A percentile compares a stretch with the other conserved stretches of the same genome.
phyloP scores from a whole-genome alignment of 257 asterid genomes.

The Capsicum pubescens region DNA sequence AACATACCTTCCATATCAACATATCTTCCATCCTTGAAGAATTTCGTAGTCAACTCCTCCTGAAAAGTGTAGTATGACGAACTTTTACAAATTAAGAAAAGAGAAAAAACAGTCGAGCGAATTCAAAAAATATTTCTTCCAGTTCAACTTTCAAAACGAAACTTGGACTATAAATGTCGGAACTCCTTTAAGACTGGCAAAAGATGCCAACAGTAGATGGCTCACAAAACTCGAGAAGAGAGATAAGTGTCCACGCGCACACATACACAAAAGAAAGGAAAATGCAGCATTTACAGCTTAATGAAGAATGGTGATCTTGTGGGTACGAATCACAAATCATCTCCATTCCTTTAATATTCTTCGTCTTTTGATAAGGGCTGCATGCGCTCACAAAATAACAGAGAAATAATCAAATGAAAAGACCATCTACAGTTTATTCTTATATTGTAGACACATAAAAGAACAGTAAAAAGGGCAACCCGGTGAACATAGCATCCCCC shows the following conservation, averaged over 20 bases:
- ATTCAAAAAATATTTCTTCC: neutral
- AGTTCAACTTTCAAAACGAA: neutral
- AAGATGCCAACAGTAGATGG: neutral
- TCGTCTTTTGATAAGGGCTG: neutral
- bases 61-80: constrained; percentile 40
- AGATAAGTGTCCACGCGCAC: neutral
- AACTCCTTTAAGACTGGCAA: neutral
- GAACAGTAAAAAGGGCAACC: neutral
- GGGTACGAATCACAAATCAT: neutral
- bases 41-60: constrained; percentile 68
- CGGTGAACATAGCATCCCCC: too few species aligned
- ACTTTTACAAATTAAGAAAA: neutral
- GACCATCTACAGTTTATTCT: neutral
- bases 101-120: neutral
- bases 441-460: neutral
- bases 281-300: neutral
- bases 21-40: constrained; percentile 84
- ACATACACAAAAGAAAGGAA: neutral
- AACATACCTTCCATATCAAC: constrained; percentile 77
- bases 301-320: neutral
- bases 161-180: neutral
- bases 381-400: neutral
- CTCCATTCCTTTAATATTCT: neutral
- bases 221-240: neutral
- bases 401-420: neutral